Evolutionary conservation across 78 protist genomes (phyloP).

Genomic region (Emiliania huxleyi): DNA sequence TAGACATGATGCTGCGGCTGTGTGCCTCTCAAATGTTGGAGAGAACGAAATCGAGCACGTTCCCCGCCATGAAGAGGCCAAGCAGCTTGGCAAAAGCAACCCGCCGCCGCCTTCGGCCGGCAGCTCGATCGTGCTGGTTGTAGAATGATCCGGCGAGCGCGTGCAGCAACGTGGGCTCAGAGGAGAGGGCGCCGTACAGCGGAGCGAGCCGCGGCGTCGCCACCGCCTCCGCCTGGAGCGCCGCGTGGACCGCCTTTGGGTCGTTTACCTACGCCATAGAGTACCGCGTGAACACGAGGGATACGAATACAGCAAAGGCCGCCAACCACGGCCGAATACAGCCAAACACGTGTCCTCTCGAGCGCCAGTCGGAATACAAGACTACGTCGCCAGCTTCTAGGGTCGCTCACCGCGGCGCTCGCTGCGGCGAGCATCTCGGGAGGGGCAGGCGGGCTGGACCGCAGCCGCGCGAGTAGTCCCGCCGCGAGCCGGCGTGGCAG

Average conservation of each 20-base stretch:
- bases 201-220: not conserved
- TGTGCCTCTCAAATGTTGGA: not conserved
- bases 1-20: too few species aligned
- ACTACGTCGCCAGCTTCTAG: too few species aligned
- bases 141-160: not conserved
- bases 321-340: not conserved
- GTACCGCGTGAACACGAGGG: too few species aligned
- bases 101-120: not conserved
- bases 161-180: not conserved
- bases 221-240: not conserved
- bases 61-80: not conserved
- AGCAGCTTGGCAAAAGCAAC: not conserved
- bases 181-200: not conserved
- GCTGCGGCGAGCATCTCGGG: too few species aligned
- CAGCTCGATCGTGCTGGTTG: not conserved
- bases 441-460: too few species aligned
- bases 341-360: too few species aligned
- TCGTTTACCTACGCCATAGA: too few species aligned
- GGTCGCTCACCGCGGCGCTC: too few species aligned
- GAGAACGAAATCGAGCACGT: not conserved
- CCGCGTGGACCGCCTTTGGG: not conserved
- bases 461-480: not conserved
- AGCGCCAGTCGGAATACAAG: too few species aligned
- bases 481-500: not conserved
- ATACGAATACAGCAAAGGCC: not conserved